Base-by-base conservation (phyloP, 768 basidiomycete genomes). In the Suillus brevipes region DNA sequence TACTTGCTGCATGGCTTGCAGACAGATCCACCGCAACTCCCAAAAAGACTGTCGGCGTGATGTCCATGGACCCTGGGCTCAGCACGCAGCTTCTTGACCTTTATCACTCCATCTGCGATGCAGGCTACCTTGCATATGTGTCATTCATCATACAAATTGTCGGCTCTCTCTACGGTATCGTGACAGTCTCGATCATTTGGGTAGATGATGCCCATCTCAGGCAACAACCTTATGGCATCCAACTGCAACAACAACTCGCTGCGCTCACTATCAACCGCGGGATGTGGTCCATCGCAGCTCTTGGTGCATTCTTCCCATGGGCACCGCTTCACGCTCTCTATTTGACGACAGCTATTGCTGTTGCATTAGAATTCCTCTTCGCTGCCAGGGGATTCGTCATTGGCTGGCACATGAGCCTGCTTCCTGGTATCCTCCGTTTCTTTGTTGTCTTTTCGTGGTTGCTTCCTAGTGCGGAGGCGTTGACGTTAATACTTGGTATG, bases 61-160 rank as follows among this genome's bases (percentile, higher is more conserved):
- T 59, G 57, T 59, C 57, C 25, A 59, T 59, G 57, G 57, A 59
- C 25, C 57, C 57, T 40, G 57, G 57, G 25, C 57, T 59, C 57
- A 59, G 57, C 57, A 59, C 57, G 16, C 57, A 59, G 38, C 57
- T 59, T 40, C 5, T 59, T 40, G 57, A 59, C 10, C 57, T 59
- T 40, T 59, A 59, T 28, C 57, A 59, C 38, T 40, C 57, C 10
- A 16, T 59, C 57, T 59, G 57, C 38, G 7, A 59, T 8, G 57
- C 57, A 40, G 18, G 58, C 38, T 28, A 2, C 38, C 38, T 59
- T 20, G 38, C 25, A 59, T 59, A 59, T 25, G 1, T 42, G 1
- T 42, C 58, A 28, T 59, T 59, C 25, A 1, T 59, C 3, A 20
- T 59, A 13, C 58, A 59, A 25, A 42, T 59, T 7, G 6, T 42